Percentiles rank a stretch among this genome's conserved stretches.
phyloP scores from a whole-genome alignment of 495 filamentous ascomycete genomes.

The Astrothelium subdiscretum region DNA sequence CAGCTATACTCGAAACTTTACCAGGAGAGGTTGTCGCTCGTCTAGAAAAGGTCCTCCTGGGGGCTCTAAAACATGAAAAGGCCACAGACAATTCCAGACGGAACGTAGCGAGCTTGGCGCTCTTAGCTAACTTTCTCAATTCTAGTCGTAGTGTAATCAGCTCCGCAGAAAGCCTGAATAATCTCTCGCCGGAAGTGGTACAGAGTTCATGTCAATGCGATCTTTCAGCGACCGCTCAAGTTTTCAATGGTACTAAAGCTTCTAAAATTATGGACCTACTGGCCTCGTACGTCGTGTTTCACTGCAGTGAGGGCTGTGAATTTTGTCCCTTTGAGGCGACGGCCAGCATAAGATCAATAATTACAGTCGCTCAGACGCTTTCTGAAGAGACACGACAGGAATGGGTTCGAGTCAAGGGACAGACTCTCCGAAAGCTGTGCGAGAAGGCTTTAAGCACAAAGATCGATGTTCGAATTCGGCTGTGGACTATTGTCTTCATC shows the following conservation, averaged over 20 bases:
- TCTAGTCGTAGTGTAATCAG: not conserved
- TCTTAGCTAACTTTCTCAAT: not conserved
- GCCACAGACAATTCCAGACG: constrained; percentile 6
- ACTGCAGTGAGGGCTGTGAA: constrained; percentile 36
- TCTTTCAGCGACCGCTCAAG: not conserved
- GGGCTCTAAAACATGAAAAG: constrained; percentile 13
- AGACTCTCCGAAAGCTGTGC: constrained; percentile 39
- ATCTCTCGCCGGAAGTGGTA: not conserved
- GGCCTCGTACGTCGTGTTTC: constrained; percentile 40
- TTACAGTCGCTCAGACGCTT: constrained; percentile 19
- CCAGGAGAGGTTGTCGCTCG: constrained; percentile 6
- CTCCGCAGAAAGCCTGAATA: not conserved
- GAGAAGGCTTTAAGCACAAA: constrained; percentile 35
- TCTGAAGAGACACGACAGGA: constrained; percentile 28
- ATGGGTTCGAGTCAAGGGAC: constrained; percentile 36
- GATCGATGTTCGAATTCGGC: constrained; percentile 32
- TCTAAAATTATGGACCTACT: constrained; percentile 40
- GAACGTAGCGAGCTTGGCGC: constrained; percentile 14
- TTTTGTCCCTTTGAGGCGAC: constrained; percentile 26
- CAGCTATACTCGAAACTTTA: constrained; percentile 12
- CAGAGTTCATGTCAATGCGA: not conserved
- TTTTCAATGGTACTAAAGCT: constrained; percentile 8
- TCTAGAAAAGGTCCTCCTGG: constrained; percentile 19
- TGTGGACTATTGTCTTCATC: constrained; percentile 16
- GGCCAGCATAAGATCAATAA: not conserved